phyloP scores from a whole-genome alignment of 306 rosid species.

The Purshia tridentata region DNA sequence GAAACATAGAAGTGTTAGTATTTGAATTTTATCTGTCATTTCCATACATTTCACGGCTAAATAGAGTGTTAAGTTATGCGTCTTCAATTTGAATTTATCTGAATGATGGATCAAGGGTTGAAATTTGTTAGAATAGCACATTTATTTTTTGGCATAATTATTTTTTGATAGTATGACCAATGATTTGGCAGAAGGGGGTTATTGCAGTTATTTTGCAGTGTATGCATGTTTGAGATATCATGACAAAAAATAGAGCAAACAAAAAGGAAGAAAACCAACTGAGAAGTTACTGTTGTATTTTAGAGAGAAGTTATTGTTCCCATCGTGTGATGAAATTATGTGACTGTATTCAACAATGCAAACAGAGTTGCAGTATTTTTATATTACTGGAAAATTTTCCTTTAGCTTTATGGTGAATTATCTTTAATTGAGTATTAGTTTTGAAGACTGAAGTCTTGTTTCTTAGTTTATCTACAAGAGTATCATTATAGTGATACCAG shows the following conservation, averaged over 20 bases:
- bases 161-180: not conserved
- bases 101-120: not conserved
- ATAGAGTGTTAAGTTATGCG: not conserved
- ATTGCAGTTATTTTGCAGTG: not conserved
- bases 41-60: not conserved
- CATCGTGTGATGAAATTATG: not conserved
- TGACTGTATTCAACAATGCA: not conserved
- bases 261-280: not conserved
- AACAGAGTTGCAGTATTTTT: not conserved
- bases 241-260: not conserved
- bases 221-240: not conserved
- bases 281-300: not conserved
- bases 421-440: not conserved
- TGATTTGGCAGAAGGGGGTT: not conserved
- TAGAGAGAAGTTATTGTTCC: constrained; percentile 3
- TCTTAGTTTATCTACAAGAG: not conserved
- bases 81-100: not conserved
- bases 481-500: not conserved
- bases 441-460: not conserved
- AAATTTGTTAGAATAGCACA: not conserved
- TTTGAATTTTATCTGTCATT: not conserved
- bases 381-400: not conserved
- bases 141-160: not conserved
- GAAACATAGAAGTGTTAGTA: not conserved
- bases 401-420: not conserved